A percentile compares a stretch with the other conserved stretches of the same genome.
Evolutionary conservation across 176 grass and related monocot species (phyloP).

Genomic region (Eragrostis curvula): DNA sequence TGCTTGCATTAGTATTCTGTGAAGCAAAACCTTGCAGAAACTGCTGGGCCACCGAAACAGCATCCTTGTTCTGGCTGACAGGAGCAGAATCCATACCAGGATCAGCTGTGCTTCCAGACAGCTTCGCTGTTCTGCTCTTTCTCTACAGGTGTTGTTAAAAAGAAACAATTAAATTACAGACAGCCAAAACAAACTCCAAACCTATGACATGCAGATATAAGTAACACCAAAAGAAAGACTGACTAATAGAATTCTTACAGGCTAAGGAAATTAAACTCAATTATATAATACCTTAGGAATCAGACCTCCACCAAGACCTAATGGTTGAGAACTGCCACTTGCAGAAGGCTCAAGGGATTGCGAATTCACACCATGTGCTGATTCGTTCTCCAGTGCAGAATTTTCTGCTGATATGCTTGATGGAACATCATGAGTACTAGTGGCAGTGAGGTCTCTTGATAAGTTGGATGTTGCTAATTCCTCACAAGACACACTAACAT

Average conservation of each 20-base stretch:
- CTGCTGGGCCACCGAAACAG: conserved; percentile 59
- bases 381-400: conserved; percentile 27
- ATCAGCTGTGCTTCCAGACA: conserved; percentile 23
- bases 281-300: conserved; percentile 69
- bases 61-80: conserved; percentile 46
- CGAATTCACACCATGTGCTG: conserved; percentile 40
- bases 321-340: conserved; percentile 55
- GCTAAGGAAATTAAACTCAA: neutral
- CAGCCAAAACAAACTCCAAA: conserved; percentile 4
- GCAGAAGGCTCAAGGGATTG: conserved; percentile 43
- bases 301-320: conserved; percentile 88
- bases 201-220: neutral
- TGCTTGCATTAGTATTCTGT: conserved; percentile 35
- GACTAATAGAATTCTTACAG: neutral
- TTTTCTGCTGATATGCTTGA: conserved; percentile 49
- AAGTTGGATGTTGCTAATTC: conserved; percentile 24
- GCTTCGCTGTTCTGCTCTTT: conserved; percentile 42
- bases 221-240: neutral
- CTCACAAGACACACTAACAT: neutral
- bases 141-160: conserved; percentile 47
- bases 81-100: conserved; percentile 42
- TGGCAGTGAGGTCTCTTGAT: conserved; percentile 1
- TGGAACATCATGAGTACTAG: conserved; percentile 28
- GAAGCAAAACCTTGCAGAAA: conserved; percentile 64
- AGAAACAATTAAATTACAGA: conserved; percentile 19